These are phyloP conservation scores for Leccinum boreale DNA, from an alignment of 768 basidiomycete genomes.

Conservation along the genomic window DNA sequence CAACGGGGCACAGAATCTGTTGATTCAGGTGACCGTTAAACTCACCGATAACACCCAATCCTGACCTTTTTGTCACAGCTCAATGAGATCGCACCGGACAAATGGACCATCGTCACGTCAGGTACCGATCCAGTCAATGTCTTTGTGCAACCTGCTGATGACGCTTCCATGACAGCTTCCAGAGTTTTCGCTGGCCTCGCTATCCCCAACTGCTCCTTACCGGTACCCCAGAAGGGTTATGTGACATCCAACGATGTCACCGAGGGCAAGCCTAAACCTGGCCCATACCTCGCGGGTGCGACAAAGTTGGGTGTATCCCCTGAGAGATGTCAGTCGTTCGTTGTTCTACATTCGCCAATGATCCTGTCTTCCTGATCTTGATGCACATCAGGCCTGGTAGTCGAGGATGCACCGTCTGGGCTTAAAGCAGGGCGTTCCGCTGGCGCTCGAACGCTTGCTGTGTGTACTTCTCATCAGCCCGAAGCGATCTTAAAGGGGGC, in stretches of 20 bases:
- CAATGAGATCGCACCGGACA: conserved; percentile 22
- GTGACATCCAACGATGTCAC: conserved; percentile 69
- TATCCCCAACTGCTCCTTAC: conserved; percentile 58
- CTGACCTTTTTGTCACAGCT: conserved; percentile 16
- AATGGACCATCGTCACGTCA: conserved; percentile 86
- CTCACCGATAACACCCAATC: not conserved
- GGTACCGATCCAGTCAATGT: conserved; percentile 32
- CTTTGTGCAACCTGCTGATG: not conserved
- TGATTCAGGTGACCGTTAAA: conserved; percentile 44
- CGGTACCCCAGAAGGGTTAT: conserved; percentile 54
- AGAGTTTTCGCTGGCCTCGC: conserved; percentile 67
- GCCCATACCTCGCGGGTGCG: conserved; percentile 82
- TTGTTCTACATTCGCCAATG: not conserved
- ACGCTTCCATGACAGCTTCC: conserved; percentile 50
- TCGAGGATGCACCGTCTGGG: conserved; percentile 90
- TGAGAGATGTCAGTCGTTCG: conserved; percentile 46
- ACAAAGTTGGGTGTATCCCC: conserved; percentile 47
- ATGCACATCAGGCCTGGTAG: conserved; percentile 62
- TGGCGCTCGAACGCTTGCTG: conserved; percentile 73
- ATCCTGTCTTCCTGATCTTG: not conserved
- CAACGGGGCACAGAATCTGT: conserved; percentile 59
- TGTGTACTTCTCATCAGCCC: conserved; percentile 75
- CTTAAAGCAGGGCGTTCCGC: conserved; percentile 71
- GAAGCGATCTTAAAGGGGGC: conserved; percentile 45
- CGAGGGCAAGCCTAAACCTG: conserved; percentile 83